Conservation (phyloP, 2,329 filamentous ascomycete species). For the Alternaria sp. region DNA sequence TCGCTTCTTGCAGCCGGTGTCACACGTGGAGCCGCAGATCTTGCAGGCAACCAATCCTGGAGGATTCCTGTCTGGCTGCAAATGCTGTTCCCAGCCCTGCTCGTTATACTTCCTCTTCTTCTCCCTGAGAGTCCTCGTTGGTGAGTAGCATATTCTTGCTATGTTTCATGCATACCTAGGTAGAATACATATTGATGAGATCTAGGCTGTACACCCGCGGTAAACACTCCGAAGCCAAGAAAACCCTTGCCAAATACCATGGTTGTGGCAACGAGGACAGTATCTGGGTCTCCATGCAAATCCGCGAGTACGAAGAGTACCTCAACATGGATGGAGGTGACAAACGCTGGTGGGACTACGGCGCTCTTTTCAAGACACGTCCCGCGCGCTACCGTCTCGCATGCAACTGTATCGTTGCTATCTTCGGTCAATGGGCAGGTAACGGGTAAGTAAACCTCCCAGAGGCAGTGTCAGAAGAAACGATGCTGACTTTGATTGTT, state of each 20-base stretch:
- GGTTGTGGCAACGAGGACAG: slow-evolving; percentile 53
- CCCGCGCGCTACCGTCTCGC: slow-evolving; percentile 59
- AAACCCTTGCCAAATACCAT: slow-evolving; percentile 65
- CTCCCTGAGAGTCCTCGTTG: slow-evolving; percentile 60
- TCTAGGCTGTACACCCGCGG: slow-evolving; percentile 65
- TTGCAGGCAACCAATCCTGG: slow-evolving; percentile 31
- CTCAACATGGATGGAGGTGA: slow-evolving; percentile 63
- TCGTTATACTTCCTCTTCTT: slow-evolving; percentile 58
- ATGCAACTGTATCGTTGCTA: slow-evolving; percentile 61
- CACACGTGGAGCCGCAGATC: slow-evolving; percentile 31
- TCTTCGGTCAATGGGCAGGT: slow-evolving; percentile 58
- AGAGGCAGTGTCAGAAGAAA: background rate
- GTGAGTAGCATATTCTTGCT: background rate
- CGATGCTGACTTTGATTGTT: background rate
- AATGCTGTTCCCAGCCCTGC: slow-evolving; percentile 45
- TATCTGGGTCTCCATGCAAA: slow-evolving; percentile 40
- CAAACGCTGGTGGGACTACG: slow-evolving; percentile 68
- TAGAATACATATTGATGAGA: background rate
- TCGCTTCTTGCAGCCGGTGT: slow-evolving; percentile 39
- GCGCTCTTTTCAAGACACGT: slow-evolving; percentile 59
- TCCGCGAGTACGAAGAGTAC: slow-evolving; percentile 56
- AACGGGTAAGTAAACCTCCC: slow-evolving; percentile 31
- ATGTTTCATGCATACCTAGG: background rate
- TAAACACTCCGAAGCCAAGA: slow-evolving; percentile 61
- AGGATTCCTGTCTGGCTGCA: slow-evolving; percentile 39